A percentile compares a stretch with the other conserved stretches of the same genome.
Evolutionary conservation across 805 yeast species (phyloP).

Genomic region (Spathaspora boniae): DNA sequence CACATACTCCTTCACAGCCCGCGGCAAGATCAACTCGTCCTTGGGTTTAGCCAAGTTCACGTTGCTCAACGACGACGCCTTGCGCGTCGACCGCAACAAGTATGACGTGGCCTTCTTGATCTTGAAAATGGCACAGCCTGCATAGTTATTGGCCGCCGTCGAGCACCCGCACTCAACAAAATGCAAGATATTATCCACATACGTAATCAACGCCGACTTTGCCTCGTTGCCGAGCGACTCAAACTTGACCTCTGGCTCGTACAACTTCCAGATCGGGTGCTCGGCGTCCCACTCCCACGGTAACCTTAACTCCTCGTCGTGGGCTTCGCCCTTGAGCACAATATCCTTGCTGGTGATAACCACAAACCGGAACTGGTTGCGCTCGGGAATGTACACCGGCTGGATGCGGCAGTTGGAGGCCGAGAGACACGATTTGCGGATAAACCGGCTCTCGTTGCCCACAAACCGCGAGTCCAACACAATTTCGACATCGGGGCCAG

Average conservation of each 20-base stretch:
- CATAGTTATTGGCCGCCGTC: constrained; percentile 30
- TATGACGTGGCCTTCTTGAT: constrained; percentile 61
- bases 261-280: constrained; percentile 67
- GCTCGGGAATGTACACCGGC: constrained; percentile 43
- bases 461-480: constrained; percentile 74
- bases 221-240: constrained; percentile 54
- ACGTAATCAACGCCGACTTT: constrained; percentile 53
- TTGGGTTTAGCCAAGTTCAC: constrained; percentile 32
- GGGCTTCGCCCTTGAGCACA: constrained; percentile 23
- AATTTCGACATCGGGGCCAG: constrained; percentile 38
- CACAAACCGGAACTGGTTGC: constrained; percentile 44
- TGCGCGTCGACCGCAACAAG: constrained; percentile 56
- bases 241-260: constrained; percentile 39
- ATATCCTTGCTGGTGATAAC: constrained; percentile 57
- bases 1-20: constrained; percentile 25
- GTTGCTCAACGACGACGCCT: constrained; percentile 40
- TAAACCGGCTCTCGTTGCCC: constrained; percentile 73
- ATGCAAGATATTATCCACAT: constrained; percentile 59
- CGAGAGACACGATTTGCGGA: constrained; percentile 63
- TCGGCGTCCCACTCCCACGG: constrained; percentile 86
- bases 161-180: constrained; percentile 64
- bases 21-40: constrained; percentile 35
- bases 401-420: constrained; percentile 68
- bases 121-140: constrained; percentile 55
- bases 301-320: constrained; percentile 70